Evolutionary conservation across 148 eudicot species (phyloP), one percentile per base, ranked within the genome.

Genomic region (Persicaria tinctoria): DNA sequence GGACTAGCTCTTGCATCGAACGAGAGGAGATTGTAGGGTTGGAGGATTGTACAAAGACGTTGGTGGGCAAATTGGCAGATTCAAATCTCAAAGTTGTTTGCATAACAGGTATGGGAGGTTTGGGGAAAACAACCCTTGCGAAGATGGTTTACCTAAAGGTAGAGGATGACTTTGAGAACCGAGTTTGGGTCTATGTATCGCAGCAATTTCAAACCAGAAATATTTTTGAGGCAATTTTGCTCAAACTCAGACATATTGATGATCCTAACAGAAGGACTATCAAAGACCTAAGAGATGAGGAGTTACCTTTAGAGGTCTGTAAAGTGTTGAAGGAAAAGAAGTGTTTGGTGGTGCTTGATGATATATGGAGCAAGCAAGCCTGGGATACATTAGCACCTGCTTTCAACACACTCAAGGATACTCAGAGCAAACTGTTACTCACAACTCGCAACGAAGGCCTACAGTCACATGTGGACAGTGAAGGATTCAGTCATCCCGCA

Each of bases 141-240:
- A 53, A 57, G 51, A 68, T 46, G 75, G 70, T 83, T 11, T 76
- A 71, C 46, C 5, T 68, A 16, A 62, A 77, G 17, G 2, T 77
- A 5, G 72, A 73, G 72, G 48, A 32, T 9, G 74, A 66, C 14
- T 82, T 78, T 57, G 63, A 44, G 32, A 50, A 64, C 9, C 57
- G 68, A 17, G 84, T 73, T n/a, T 82, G 79, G 84, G 74, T 48
- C 44, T 69, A 55, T 16, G 66, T 82, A n/a, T 79, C 85, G 5
- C 80, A 82, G 10, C 77, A 79, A 11, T 54, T 66, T 38, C 76
- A 68, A 38, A 13, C 70, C 2, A 66, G 45, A 8, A 49, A 77
- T 13, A 56, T 82, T 9, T 54, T 63, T 2, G 38, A 72, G 68
- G 72, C 20, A 5, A 78, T 78, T 13, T 32, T 82, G 3, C 51